Base-by-base conservation (phyloP, 345 rosid species). In the Rhodomyrtus tomentosa region DNA sequence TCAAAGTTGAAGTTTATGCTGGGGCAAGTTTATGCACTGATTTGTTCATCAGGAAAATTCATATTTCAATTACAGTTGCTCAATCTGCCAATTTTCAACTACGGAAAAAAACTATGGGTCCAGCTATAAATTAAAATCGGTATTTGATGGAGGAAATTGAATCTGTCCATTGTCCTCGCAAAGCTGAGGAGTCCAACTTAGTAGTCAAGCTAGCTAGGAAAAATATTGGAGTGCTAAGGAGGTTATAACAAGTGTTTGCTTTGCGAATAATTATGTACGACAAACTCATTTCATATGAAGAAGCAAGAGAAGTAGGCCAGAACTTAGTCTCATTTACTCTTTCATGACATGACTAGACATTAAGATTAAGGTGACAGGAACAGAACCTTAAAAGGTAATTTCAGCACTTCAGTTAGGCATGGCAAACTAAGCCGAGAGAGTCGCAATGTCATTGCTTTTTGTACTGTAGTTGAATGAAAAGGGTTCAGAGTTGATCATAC, bases 401-500 rank as follows among this genome's bases (percentile, higher is more conserved):
- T 1, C 76, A 32, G 76, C 76, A 68, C 73, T 59, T 29, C 27
- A 20, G 2, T 15, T 15, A 59, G 13, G 73, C 40, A 0, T 14
- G 73, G 40, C 40, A 59, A 29, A 59, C 32, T 29, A 59, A 59
- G 73, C 73, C 11, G 5, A 59, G 73, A 59, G 27, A 58, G 72
- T 59, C 40, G 0, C 76, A 68, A 32, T 32, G 76, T 68, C 45
- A 32, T 68, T 68, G 76, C 45, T 32, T 68, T 74, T 50, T 8
- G 22, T 58, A 29, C 27, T 9, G n/a, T 85, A 51, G 55, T 48
- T 50, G 55, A 32, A 20, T 81, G 6, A 25, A 51, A 81, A 55
- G 82, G 24, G 82, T 58, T 50, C 36, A 4, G 73, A 79, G 56
- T 50, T 86, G 49, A 81, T 7, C 86, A 87, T 93, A 96, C 99